Percentiles rank a stretch among this genome's conserved stretches.
phyloP scores from a whole-genome alignment of 2,329 filamentous ascomycete species.

The Aspergillus sp. region DNA sequence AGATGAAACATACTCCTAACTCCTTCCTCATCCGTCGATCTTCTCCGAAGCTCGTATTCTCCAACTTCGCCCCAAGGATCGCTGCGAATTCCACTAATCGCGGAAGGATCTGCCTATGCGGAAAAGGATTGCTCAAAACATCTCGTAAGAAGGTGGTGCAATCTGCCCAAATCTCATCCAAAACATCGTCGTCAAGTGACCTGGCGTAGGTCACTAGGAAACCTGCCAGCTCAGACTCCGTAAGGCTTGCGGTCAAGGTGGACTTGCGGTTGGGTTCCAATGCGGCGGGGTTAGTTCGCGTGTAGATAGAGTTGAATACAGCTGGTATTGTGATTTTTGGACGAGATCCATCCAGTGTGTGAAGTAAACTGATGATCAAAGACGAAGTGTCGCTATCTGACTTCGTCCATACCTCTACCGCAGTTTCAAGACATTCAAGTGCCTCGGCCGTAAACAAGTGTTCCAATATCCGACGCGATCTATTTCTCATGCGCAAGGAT shows the following conservation, averaged over 20 bases:
- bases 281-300: conserved; percentile 80
- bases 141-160: conserved; percentile 90
- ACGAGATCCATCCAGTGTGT: conserved; percentile 85
- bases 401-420: conserved; percentile 79
- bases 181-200: conserved; percentile 91
- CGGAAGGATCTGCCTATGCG: conserved; percentile 86
- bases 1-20: conserved; percentile 66
- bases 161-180: conserved; percentile 97
- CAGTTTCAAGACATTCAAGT: conserved; percentile 87
- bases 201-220: conserved; percentile 89
- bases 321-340: conserved; percentile 91
- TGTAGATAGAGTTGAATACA: conserved; percentile 95
- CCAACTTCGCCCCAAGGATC: conserved; percentile 89
- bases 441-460: conserved; percentile 91
- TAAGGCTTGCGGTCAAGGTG: conserved; percentile 80
- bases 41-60: conserved; percentile 97
- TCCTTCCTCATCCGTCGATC: conserved; percentile 89
- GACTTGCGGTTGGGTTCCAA: conserved; percentile 80
- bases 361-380: conserved; percentile 80
- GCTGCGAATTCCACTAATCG: conserved; percentile 84
- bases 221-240: conserved; percentile 78
- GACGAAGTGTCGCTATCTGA: conserved; percentile 55
- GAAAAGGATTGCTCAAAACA: conserved; percentile 88
- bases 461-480: conserved; percentile 83
- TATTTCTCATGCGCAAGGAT: conserved; percentile 85